Evolutionary conservation across 2,329 filamentous ascomycete species (phyloP), one percentile per base, ranked within the genome.

Genomic region (Clonostachys byssicola): DNA sequence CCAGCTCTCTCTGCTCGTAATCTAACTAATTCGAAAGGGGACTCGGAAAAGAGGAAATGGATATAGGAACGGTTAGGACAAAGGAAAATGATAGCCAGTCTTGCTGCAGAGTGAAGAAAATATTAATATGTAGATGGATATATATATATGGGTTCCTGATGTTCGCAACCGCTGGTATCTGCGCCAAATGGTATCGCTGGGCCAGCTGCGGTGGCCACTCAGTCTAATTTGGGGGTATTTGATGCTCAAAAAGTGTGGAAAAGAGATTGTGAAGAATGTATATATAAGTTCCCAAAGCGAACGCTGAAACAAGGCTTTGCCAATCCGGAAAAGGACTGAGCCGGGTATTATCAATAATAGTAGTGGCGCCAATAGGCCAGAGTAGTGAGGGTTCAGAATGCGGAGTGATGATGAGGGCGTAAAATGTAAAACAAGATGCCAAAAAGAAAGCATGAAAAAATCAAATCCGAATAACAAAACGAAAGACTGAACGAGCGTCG

Each of bases 191-290:
- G 9, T 30, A 30, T 30, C 23, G 23, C 23, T 30, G 23, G 23
- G 23, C 10, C 23, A 9, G 23, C 23, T 30, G 59, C 59, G 56
- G 59, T 61, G 58, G 53, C 57, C 56, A 59, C 54, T 58, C 56
- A 59, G 58, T 66, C 64, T 66, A 30, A 66, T 66, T 18, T 60
- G 51, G 56, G 60, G 64, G 62, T 67, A 65, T 66, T 66, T 60
- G 55, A 60, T 64, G 60, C 57, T 18, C 18, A 40, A 30, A 30
- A 30, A 10, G 23, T 30, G 23, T 30, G 8, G 23, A 30, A 30
- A 30, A 30, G 45, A 34, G 43, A 47, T 40, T 42, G 47, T 36
- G 35, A 30, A 33, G 39, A 34, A 18, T 45, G 34, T 35, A 38
- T 18, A 45, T 36, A n/a, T 43, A 39, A 39, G 49, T 42, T 36